A percentile compares a stretch with the other conserved stretches of the same genome.
phyloP scores from a whole-genome alignment of 202 grass and related monocot species.

The Brachypodium distachyon region DNA sequence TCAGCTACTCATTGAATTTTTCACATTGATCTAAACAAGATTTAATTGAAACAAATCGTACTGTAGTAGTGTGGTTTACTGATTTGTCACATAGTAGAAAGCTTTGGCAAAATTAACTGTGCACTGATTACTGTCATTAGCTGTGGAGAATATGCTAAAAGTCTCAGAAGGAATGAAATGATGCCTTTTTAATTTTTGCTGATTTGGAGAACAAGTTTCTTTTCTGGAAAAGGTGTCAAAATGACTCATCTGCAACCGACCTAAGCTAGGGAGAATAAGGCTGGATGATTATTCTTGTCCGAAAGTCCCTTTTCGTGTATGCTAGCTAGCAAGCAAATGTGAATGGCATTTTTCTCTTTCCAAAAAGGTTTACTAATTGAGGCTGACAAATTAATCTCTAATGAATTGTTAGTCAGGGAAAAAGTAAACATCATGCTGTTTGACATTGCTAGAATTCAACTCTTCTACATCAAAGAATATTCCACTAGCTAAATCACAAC shows the following conservation, averaged over 20 bases:
- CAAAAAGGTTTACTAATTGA: not conserved
- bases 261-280: conserved; percentile 43
- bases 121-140: not conserved
- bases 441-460: conserved; percentile 11
- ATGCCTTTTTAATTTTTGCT: not conserved
- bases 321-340: not conserved
- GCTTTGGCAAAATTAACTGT: not conserved
- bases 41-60: too few species aligned
- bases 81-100: not conserved
- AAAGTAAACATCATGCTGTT: not conserved
- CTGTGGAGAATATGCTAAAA: conserved; percentile 22
- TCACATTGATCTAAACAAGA: too few species aligned
- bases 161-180: conserved; percentile 9
- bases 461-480: not conserved
- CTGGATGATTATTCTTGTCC: conserved; percentile 25
- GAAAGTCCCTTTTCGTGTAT: not conserved
- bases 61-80: not conserved
- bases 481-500: not conserved
- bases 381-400: not conserved
- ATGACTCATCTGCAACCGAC: conserved; percentile 57
- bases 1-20: too few species aligned
- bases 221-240: conserved; percentile 11
- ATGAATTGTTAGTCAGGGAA: not conserved
- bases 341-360: not conserved
- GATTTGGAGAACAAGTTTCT: not conserved